Conservation (phyloP, 257 asterid species). For the Nicotiana obtusifolia region DNA sequence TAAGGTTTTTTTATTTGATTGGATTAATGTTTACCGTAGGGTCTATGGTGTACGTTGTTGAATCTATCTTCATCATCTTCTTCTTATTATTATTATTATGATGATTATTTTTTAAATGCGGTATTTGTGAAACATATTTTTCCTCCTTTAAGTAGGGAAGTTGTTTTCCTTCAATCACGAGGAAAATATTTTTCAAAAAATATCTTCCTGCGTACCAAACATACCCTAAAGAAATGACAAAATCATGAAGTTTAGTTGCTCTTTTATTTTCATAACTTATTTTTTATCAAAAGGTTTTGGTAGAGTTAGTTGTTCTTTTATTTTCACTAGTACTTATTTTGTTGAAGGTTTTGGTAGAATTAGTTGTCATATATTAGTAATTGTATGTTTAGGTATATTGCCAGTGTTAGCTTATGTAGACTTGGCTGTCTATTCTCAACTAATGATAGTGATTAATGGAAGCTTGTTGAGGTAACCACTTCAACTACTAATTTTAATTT, state of each 20-base stretch:
- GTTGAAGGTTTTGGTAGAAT: not conserved
- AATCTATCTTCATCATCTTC: no score
- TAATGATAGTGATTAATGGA: not conserved
- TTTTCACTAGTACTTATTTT: not conserved
- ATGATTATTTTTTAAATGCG: no score
- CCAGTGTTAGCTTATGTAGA: not conserved
- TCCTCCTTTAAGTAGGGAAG: no score
- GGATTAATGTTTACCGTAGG: not conserved
- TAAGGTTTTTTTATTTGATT: not conserved
- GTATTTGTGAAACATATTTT: no score
- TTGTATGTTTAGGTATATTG: not conserved
- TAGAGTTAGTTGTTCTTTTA: not conserved
- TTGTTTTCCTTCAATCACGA: no score
- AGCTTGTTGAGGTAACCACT: not conserved
- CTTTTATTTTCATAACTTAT: not conserved
- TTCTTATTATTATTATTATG: no score
- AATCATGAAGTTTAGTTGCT: not conserved
- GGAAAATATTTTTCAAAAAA: no score
- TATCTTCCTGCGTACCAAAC: no score
- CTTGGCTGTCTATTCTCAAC: conserved; percentile 5
- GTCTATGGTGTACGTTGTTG: not conserved
- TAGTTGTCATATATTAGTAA: not conserved
- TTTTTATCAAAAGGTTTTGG: not conserved
- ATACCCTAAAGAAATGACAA: not conserved
- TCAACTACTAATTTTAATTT: not conserved